A percentile compares a stretch with the other conserved stretches of the same genome.
phyloP scores from a whole-genome alignment of 768 basidiomycete genomes.

The Candolleomyces eurysporus region DNA sequence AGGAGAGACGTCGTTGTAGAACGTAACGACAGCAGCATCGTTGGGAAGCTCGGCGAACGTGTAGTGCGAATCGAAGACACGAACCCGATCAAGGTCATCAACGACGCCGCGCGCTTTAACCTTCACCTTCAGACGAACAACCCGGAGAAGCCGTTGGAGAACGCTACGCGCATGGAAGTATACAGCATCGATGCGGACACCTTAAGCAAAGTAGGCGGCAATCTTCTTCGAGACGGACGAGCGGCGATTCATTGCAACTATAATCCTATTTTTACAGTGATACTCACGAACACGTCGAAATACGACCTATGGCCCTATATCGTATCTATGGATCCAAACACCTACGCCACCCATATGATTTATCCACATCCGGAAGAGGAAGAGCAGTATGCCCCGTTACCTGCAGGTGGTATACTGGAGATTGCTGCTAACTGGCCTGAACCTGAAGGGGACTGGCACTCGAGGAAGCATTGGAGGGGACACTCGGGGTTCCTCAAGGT shows the following conservation, averaged over 20 bases:
- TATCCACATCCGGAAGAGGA: conserved; percentile 36
- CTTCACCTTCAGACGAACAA: conserved; percentile 56
- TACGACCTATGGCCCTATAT: conserved; percentile 62
- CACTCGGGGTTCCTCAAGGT: conserved; percentile 53
- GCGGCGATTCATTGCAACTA: conserved; percentile 45
- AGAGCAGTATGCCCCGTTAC: conserved; percentile 36
- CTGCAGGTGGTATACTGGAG: conserved; percentile 4
- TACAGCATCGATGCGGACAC: conserved; percentile 43
- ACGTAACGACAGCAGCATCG: conserved; percentile 39
- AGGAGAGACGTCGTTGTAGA: conserved; percentile 40
- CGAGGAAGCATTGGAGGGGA: conserved; percentile 23
- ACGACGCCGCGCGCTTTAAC: conserved; percentile 59
- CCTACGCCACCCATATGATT: conserved; percentile 52
- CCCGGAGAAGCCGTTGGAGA: conserved; percentile 41
- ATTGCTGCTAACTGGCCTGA: conserved; percentile 3
- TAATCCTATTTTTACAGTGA: conserved; percentile 44
- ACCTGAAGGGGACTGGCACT: conserved; percentile 19
- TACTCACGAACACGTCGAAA: conserved; percentile 49
- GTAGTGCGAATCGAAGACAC: conserved; percentile 35
- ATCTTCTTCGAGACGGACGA: conserved; percentile 46
- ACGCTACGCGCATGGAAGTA: conserved; percentile 52
- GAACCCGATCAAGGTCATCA: conserved; percentile 38
- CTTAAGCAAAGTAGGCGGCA: conserved; percentile 41
- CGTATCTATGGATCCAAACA: conserved; percentile 57
- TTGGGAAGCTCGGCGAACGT: conserved; percentile 32